Percentiles rank a stretch among this genome's conserved stretches.
These are phyloP conservation scores for Trichophyton simii DNA, from an alignment of 2,329 filamentous ascomycete species.

Conservation along the genomic window DNA sequence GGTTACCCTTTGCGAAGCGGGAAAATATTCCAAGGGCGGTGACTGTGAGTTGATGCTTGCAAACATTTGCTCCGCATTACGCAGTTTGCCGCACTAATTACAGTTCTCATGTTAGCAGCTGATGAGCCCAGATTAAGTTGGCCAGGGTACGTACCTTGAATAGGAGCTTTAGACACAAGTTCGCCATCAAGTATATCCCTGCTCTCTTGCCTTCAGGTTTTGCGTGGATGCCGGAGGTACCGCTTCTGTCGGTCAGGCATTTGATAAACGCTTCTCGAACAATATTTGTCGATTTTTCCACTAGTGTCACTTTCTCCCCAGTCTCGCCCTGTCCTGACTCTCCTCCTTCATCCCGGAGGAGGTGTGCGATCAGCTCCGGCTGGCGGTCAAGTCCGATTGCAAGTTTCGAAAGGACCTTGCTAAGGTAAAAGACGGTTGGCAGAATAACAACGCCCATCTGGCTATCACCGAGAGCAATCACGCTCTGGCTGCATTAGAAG, in stretches of 20 bases:
- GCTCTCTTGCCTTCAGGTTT: conserved; percentile 71
- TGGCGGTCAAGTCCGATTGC: conserved; percentile 73
- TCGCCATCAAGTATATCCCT: conserved; percentile 84
- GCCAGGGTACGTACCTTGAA: conserved; percentile 49
- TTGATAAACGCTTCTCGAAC: conserved; percentile 85
- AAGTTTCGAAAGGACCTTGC: conserved; percentile 64
- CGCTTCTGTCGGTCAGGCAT: conserved; percentile 69
- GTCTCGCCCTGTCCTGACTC: conserved; percentile 44
- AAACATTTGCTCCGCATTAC: conserved; percentile 77
- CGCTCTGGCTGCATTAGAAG: conserved; percentile 51
- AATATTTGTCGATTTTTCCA: conserved; percentile 76
- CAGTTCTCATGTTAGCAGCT: neutral
- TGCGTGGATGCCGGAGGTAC: conserved; percentile 46
- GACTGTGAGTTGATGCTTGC: conserved; percentile 75
- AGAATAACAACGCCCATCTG: conserved; percentile 71
- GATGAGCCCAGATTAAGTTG: neutral
- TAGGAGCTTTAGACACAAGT: conserved; percentile 75
- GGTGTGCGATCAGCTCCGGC: conserved; percentile 60
- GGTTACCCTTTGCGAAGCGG: conserved; percentile 74
- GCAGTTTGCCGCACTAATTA: conserved; percentile 59
- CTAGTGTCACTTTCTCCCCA: conserved; percentile 62
- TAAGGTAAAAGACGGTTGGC: conserved; percentile 70
- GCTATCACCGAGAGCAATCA: conserved; percentile 67
- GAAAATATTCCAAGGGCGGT: conserved; percentile 68
- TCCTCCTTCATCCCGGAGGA: conserved; percentile 36